Evolutionary conservation across 768 basidiomycete genomes (phyloP), one percentile per base, ranked within the genome.

Genomic region (Candolleomyces aberdarensis): DNA sequence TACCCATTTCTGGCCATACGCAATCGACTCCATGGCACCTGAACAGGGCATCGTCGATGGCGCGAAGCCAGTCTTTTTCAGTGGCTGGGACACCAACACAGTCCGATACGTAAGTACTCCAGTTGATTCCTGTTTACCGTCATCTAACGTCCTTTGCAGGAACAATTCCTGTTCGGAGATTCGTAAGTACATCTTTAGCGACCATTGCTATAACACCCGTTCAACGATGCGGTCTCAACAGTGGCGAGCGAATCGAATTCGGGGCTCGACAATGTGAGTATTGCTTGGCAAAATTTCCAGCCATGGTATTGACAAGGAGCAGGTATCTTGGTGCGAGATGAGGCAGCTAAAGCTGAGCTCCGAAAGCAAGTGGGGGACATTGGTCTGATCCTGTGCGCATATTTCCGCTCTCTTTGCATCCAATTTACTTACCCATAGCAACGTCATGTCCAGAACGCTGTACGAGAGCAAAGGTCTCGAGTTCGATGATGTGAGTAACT

Each of bases 271-370:
- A 89, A 72, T 89, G 88, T 88, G 58, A 56, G 76, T 61, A 11
- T 11, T 2, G 19, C 9, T 91, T 41, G 84, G 90, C n/a, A 76
- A 85, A 17, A 14, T 19, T 11, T 55, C 2, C 53, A 55, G 31
- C 8, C 26, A 22, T 11, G 36, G 7, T 31, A 39, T 19, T 55
- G 31, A 55, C 22, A 5, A 14, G 15, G 15, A 32, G 17, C 54
- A 91, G 89, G 86, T 62, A 87, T 91, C 31, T 73, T 91, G 3
- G 89, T 91, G 8, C 85, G 89, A 5, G 76, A 89, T 57, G 79
- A 87, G 0, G 70, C 67, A 7, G 85, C 87, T 2, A 72, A 75
- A 20, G 67, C 83, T 7, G 74, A 72, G 49, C 68, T 91, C 11
- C 72, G 75, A 49, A 64, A 74, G n/a, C 77, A 84, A 65, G 76